Evolutionary conservation across 306 rosid species (phyloP).

Genomic region (Vicia sativa): DNA sequence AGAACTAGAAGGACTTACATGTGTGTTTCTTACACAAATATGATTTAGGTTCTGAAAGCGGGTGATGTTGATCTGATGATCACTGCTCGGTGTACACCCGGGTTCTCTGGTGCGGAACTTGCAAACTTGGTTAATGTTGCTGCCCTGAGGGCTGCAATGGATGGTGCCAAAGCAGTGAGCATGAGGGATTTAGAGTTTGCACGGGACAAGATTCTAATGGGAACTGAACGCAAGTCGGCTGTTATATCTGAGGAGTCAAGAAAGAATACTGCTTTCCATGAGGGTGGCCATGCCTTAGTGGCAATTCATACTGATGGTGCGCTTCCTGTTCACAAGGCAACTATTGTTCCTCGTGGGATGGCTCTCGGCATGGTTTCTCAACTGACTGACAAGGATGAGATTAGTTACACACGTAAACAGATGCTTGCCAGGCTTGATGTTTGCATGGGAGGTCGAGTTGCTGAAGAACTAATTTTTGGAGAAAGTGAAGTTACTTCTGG

Average conservation of each 20-base stretch:
- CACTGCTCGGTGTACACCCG: constrained; percentile 81
- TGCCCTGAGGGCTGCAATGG: constrained; percentile 85
- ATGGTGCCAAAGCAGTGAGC: constrained; percentile 76
- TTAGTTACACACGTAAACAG: constrained; percentile 65
- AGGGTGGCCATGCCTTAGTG: constrained; percentile 94
- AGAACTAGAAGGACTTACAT: constrained; percentile 2
- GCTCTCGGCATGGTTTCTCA: constrained; percentile 90
- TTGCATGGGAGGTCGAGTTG: constrained; percentile 92
- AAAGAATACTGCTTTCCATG: constrained; percentile 75
- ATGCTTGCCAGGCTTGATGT: constrained; percentile 89
- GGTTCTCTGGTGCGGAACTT: constrained; percentile 88
- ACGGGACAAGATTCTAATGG: constrained; percentile 85
- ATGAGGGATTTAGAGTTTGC: constrained; percentile 89
- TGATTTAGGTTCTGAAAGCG: constrained; percentile 69
- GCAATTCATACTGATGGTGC: constrained; percentile 88
- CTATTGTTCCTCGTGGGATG: constrained; percentile 87
- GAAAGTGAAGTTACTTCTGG: constrained; percentile 83
- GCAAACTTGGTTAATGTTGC: constrained; percentile 86
- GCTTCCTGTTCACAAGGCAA: constrained; percentile 83
- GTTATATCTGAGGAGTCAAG: constrained; percentile 70
- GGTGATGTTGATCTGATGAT: constrained; percentile 79
- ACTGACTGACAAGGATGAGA: constrained; percentile 73
- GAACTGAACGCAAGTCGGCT: constrained; percentile 84
- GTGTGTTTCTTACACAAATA: background rate
- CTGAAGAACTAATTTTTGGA: constrained; percentile 89